Base-by-base conservation (phyloP, 768 basidiomycete species). In the Trametes maxima region DNA sequence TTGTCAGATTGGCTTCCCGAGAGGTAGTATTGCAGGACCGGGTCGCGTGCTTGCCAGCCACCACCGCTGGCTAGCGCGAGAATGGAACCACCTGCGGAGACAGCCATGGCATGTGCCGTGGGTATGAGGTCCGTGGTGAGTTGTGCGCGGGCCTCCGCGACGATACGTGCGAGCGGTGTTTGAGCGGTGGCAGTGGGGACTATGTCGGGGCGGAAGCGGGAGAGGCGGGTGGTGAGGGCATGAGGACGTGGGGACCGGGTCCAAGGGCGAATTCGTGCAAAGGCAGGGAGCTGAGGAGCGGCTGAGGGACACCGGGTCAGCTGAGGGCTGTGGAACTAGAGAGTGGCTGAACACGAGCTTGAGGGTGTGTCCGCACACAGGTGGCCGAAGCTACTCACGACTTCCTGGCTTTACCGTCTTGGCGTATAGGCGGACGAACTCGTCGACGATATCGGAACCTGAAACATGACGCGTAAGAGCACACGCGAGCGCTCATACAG, bases 131-230 rank as follows among this genome's bases (percentile, higher is more conserved):
- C 59, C 35, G 61, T 63, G 4, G 60, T 57, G 19, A 78, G 65
- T 57, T 78, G 76, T 42, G 71, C 74, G 10, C 77, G 70, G 11
- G 77, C 78, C 45, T 79, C 68, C 49, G 71, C 73, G 14, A 79
- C 66, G 21, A 62, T 51, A 8, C 65, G 68, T 1, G 76, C 77
- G 10, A 62, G 51, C 17, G 72, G 69, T 8, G 69, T 66, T 1
- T 53, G 24, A 0, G 33, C 3, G 16, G 65, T 66, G 8, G 69
- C 60, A 2, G 70, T 62, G 7, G 66, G 64, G 46, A 46, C 37
- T n/a, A 68, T 48, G 24, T 66, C 64, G 4, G 67, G 62, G 7
- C 69, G 63, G 68, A 80, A 80, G 43, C 77, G 76, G 16, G 76
- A 66, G 17, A 77, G 72, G 4, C 68, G 72, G 2, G 75, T 73